Conservation (phyloP, 192 early-diverging fungal species). For the Entomortierella chlamydospora region DNA sequence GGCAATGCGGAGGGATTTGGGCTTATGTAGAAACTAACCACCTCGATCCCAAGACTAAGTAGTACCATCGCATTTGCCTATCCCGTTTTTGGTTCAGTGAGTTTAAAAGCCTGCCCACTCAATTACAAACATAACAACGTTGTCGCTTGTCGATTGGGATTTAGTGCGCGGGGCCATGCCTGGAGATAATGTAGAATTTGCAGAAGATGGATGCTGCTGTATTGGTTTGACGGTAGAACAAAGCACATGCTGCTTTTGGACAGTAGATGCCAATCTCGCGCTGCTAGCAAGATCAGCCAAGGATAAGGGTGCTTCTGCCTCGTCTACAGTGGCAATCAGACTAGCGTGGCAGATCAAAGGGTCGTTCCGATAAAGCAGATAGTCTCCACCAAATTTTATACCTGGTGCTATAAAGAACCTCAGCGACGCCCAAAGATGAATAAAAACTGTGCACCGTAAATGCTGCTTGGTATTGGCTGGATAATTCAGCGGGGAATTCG, state of each 20-base stretch:
- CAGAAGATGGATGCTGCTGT: not conserved
- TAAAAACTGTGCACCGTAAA: constrained; percentile 63
- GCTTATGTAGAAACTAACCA: constrained; percentile 63
- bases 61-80: not conserved
- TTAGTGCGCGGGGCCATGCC: not conserved
- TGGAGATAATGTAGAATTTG: not conserved
- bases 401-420: constrained; percentile 79
- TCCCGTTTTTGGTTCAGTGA: not conserved
- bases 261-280: constrained; percentile 75
- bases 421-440: constrained; percentile 67
- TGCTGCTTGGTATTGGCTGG: constrained; percentile 52
- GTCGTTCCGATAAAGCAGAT: constrained; percentile 83
- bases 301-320: constrained; percentile 38
- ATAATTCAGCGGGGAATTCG: constrained; percentile 45
- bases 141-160: constrained; percentile 9
- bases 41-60: not conserved
- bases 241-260: constrained; percentile 78
- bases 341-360: constrained; percentile 78
- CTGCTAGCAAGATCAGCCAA: constrained; percentile 67
- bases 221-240: constrained; percentile 31
- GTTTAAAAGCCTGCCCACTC: constrained; percentile 65
- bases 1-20: constrained; percentile 85
- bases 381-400: constrained; percentile 91
- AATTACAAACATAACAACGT: constrained; percentile 50
- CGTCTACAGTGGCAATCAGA: constrained; percentile 66